Base-by-base conservation (phyloP, 306 rosid genomes). In the Castanea sativa region DNA sequence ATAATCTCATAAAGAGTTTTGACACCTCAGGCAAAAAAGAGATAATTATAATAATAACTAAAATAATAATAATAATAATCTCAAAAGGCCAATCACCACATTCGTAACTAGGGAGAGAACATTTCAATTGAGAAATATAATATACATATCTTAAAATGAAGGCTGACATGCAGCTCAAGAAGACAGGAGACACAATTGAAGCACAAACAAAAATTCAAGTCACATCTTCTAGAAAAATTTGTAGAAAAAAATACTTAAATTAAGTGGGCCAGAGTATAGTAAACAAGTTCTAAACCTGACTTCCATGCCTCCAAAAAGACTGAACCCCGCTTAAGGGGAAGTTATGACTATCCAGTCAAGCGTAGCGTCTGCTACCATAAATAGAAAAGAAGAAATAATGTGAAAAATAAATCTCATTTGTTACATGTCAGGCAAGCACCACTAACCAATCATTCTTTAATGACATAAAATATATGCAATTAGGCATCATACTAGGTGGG, bases 241-340 rank as follows among this genome's bases (percentile, higher is more conserved):
- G 51, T 27, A 60, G 52, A 61, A 79, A 73, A 33, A 12, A 73
- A 55, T 69, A 45, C 32, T 25, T 19, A 45, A 41, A 41, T 7
- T 68, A 41, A 73, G 78, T 60, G 78, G 4, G 25, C 43, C 53
- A 51, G 68, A 59, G 74, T 75, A 69, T 77, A 79, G 67, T 45
- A 69, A 81, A 61, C 21, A 79, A 78, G 83, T 78, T 83, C 49
- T 58, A 79, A 82, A 21, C 79, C 89, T 88, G 87, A 96, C 99
- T 88, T 93, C 99, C 99, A 93, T 82, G 93, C 98, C 80, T 93
- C 94, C 73, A 96, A 86, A 83, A 96, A 96, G 84, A 96, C 94
- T 68, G 90, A 90, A 81, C 92, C 92, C 97, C 5, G 98, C 98
- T 86, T 93, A 94, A 5, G 99, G 99, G 63, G 99, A 96, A 33